A percentile compares a stretch with the other conserved stretches of the same genome.
Evolutionary conservation across 2,329 filamentous ascomycete species (phyloP).

Genomic region (Colletotrichum spinosum): DNA sequence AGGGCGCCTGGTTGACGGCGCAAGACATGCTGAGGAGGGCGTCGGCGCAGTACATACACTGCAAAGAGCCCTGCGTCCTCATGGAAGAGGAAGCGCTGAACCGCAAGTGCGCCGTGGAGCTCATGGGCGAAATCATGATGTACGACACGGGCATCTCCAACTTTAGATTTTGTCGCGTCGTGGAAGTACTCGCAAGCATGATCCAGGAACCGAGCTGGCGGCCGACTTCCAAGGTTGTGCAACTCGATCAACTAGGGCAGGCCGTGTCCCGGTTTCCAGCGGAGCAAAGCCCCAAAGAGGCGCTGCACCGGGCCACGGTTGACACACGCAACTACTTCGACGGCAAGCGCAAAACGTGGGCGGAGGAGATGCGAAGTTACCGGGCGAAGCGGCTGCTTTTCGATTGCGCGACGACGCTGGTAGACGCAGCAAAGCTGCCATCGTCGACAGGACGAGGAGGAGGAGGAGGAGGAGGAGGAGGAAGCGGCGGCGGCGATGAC

Average conservation of each 20-base stretch:
- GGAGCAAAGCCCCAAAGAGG: not conserved
- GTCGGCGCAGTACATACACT: not conserved
- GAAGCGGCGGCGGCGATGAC: not conserved
- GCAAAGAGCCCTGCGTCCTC: constrained; percentile 24
- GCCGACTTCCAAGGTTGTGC: not conserved
- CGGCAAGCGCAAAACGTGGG: constrained; percentile 18
- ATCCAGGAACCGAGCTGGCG: constrained; percentile 23
- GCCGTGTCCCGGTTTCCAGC: not conserved
- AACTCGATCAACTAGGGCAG: constrained; percentile 16
- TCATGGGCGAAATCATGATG: constrained; percentile 24
- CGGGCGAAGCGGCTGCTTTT: constrained; percentile 16
- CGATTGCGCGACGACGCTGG: not conserved
- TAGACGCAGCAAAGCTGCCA: not conserved
- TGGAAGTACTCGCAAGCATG: constrained; percentile 7
- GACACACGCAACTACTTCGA: constrained; percentile 10
- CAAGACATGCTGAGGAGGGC: constrained; percentile 2
- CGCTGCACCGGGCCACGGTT: constrained; percentile 1
- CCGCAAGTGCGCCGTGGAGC: constrained; percentile 15
- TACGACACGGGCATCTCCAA: constrained; percentile 30
- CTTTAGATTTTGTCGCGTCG: constrained; percentile 11
- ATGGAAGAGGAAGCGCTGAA: not conserved
- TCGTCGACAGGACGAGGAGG: no score
- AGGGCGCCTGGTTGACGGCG: not conserved
- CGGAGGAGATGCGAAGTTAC: constrained; percentile 16
- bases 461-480: no score